Evolutionary conservation across 2,329 filamentous ascomycete genomes (phyloP).

Genomic region (Chlorencoelia australis): DNA sequence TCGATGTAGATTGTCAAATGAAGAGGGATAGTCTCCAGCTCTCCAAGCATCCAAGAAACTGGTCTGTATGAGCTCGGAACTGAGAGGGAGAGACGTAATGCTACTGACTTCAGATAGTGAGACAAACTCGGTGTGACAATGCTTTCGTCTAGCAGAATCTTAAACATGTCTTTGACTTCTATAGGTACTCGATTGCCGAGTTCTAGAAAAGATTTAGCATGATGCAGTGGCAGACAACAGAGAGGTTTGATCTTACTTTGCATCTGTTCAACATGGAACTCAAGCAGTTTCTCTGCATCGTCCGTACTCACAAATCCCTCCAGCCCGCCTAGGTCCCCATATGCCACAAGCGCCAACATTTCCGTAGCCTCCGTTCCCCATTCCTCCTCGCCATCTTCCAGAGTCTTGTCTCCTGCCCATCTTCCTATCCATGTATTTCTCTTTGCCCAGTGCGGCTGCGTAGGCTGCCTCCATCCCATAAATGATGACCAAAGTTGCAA

Average conservation of each 20-base stretch:
- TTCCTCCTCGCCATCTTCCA: conserved; percentile 38
- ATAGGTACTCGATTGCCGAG: conserved; percentile 69
- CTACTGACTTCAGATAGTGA: conserved; percentile 58
- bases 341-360: conserved; percentile 25
- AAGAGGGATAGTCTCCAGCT: conserved; percentile 78
- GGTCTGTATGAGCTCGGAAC: conserved; percentile 12
- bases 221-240: conserved; percentile 9
- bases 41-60: conserved; percentile 90
- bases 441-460: conserved; percentile 49
- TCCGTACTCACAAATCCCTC: conserved; percentile 54
- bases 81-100: neutral
- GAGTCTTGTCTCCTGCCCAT: conserved; percentile 48
- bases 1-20: conserved; percentile 83
- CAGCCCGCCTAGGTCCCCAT: conserved; percentile 23
- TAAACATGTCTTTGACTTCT: conserved; percentile 62
- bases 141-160: conserved; percentile 56
- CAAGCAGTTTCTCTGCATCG: conserved; percentile 70
- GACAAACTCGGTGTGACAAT: conserved; percentile 60
- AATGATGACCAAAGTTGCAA: conserved; percentile 75
- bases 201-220: conserved; percentile 40
- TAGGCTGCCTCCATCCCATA: conserved; percentile 69
- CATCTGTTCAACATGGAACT: conserved; percentile 81
- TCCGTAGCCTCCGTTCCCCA: conserved; percentile 41
- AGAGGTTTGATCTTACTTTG: conserved; percentile 49
- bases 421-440: conserved; percentile 36